Base-by-base conservation (phyloP, 805 yeast genomes). In the Candida lessepsii region DNA sequence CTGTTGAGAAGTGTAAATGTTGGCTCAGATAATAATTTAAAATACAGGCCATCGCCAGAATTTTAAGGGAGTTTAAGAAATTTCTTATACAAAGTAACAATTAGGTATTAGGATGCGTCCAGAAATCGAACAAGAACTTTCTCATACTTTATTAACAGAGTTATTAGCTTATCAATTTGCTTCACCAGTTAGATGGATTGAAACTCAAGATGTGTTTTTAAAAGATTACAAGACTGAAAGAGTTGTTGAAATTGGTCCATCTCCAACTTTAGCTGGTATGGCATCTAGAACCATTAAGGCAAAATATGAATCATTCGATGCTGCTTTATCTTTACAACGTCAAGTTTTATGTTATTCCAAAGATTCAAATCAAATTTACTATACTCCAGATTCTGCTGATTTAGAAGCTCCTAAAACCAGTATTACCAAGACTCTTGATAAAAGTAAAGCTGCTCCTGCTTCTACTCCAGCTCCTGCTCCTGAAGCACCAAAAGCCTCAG, bases 181-280 rank as follows among this genome's bases (percentile, higher is more conserved):
- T 36, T 90, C 97, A 47, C 99, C 99, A 35, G 99, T 93, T 50
- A 83, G 98, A 77, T 93, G 99, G 98, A 93, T 95, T 65, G 99
- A 95, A 65, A 93, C 99, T 47, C 99, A 93, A 70, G 99, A 93
- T 72, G 98, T 93, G 44, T 86, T 93, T 62, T 78, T 93, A 63
- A 86, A 86, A 64, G 93, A 89, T 55, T 84, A 80, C 78, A 89
- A 91, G 69, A 85, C 97, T 47, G 99, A 95, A 71, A 80, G 99
- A 60, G 91, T 93, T 47, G 96, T 93, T 51, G 99, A 93, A 69
- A 87, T 93, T 50, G 99, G 99, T 41, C 99, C 99, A 46, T 89
- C 98, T 35, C 98, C 99, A 46, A 93, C 99, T 31, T 76, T 93
- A 62, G 93, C 97, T 29, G 98, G 98, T 52, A 93, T 93, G 99